Evolutionary conservation across 2,329 filamentous ascomycete genomes (phyloP), one percentile per base, ranked within the genome.

Genomic region (Penicillium hordei): DNA sequence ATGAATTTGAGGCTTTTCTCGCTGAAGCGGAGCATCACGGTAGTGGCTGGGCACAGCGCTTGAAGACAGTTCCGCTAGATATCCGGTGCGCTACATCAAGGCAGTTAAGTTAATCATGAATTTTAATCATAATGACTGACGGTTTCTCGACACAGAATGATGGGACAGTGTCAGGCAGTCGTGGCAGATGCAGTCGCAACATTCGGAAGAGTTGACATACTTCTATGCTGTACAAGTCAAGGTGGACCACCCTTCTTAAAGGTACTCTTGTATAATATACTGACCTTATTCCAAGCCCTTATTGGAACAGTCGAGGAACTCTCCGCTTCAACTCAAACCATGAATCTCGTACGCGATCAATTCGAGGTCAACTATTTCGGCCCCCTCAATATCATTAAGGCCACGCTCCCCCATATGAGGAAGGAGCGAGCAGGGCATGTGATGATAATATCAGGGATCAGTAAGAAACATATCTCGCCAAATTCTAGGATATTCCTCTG

Each of bases 351-450:
- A 36, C 86, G 90, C 60, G 90, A 96, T 69, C 93, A 97, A 73
- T 97, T 97, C 72, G 93, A 97, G 74, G 87, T 87, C 62, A 91
- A 96, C 68, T 97, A 95, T 80, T 97, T 97, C 75, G 91, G 91
- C 0, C 92, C 95, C 57, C 89, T 97, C 73, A 97, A 97, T 76
- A 91, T 96, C 72, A 95, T 97, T 79, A 95, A 94, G 74, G 90
- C 93, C 15, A 83, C 87, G 1, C 81, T 99, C 23, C 92, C 93
- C 0, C 83, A 87, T 54, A 88, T 97, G 74, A 84, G 94, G 43
- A 81, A 83, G 59, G 89, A 93, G 70, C 87, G 89, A 66, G 92
- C 88, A 9, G 94, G 94, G 0, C 94, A 99, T 74, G 89, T 97
- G 62, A 88, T 97, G 61, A 85, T 95, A 55, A 82, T 97, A 49